Evolutionary conservation across 164 flowering plant genomes (phyloP), one percentile per base, ranked within the genome.

Genomic region (Umbilicus rupestris): DNA sequence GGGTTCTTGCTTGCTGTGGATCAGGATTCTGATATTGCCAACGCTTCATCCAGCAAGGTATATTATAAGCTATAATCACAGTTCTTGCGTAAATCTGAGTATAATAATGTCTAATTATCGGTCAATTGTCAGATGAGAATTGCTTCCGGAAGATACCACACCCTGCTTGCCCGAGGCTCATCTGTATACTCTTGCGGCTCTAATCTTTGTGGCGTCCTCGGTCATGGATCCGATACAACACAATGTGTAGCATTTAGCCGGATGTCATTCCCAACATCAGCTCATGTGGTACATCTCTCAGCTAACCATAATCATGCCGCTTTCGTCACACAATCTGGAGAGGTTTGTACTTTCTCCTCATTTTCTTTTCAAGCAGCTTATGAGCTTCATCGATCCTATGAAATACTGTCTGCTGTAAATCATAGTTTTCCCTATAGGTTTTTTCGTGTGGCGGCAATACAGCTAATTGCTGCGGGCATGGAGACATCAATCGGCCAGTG

Each of bases 371-470:
- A 50, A 17, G 8, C 37, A 35, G 37, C 37, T 35, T 35, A 35
- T 0, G 7, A 0, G 37, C 6, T 35, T 7, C 37, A 35, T 35
- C 19, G 52, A 44, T 44, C 19, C n/a, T 17, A 44, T 22, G 37
- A 3, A 7, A 35, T n/a, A 35, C 37, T 3, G 37, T 35, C 37
- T 5, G 37, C 37, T 35, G 29, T 37, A 46, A 9, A 22, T 33
- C n/a, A 17, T 63, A 39, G 1, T 63, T 37, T 63, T 15, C n/a
- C 37, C 57, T 50, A 33, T 74, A 93, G 98, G 98, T 89, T 60
- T 90, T 86, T 77, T 89, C 97, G 26, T 89, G 96, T 71, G 98
- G 98, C 55, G 97, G 89, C 70, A 93, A 93, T 84, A 82, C 95
- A 57, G 87, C 96, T 12, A 84, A 71, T 67, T 90, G 97, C 65